Evolutionary conservation across 1,284 basidiomycete genomes (phyloP), one percentile per base, ranked within the genome.

Genomic region (Sphagnurus paluster): DNA sequence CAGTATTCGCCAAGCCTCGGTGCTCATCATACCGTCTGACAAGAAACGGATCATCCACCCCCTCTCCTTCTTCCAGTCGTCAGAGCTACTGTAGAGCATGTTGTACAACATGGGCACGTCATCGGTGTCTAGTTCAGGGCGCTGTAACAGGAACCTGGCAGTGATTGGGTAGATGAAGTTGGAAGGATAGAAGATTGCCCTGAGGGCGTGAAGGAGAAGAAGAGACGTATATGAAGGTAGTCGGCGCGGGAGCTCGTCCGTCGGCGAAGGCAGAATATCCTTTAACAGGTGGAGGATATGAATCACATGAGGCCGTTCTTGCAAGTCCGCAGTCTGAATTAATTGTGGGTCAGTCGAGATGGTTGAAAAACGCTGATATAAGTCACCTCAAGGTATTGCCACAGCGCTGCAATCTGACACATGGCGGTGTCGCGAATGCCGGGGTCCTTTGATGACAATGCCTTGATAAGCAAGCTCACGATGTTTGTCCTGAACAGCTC

Each of bases 1-100:
- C 49, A 95, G 69, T 1, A 93, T 77, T 26, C 74, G 76, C 92
- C 93, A 96, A 57, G 97, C 94, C 44, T 80, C 75, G 0, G 72
- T 71, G 26, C 79, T 77, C 46, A 75, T 73, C 74, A 93, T 84
- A 0, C 89, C 90, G 56, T 96, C 92, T 0, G 84, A 74, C 28
- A 98, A 67, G 63, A 93, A 89, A 33, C 85, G 77, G 33, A 98
- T 69, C 39, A 98, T 93, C 93, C 93, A 98, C 2, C 75, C 74
- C 16, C 93, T 75, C 59, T 98, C 92, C 60, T 84, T 86, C 67
- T 84, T 87, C 82, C 88, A 90, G 23, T 89, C 84, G 34, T 84
- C 83, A 1, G 84, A 75, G 47, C 75, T 83, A 57, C 83, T 86
- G 63, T 93, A 96, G 2, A 98, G 72, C 80, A 94, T 85, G 9